phyloP scores from a whole-genome alignment of 805 yeast genomes.

The Vanderwaltozyma polyspora region DNA sequence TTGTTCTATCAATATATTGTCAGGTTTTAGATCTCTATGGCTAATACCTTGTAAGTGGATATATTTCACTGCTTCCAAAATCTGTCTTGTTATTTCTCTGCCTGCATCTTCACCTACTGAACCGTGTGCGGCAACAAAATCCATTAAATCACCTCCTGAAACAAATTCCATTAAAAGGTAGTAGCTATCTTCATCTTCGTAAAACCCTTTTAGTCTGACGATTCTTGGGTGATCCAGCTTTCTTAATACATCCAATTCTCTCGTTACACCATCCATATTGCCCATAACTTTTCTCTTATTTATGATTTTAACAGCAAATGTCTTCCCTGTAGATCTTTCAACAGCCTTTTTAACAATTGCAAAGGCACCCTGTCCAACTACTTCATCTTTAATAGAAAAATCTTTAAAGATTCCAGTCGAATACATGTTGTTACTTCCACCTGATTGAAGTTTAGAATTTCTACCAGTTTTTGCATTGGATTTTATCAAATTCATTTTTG shows the following conservation, averaged over 20 bases:
- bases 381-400: slow-evolving; percentile 70
- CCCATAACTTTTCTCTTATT: slow-evolving; percentile 71
- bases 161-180: slow-evolving; percentile 93
- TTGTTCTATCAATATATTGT: slow-evolving; percentile 79
- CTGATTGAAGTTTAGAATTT: slow-evolving; percentile 5
- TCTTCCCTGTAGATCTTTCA: slow-evolving; percentile 72
- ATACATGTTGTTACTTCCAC: background rate
- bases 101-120: slow-evolving; percentile 86
- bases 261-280: slow-evolving; percentile 67
- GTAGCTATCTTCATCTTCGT: slow-evolving; percentile 70
- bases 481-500: slow-evolving; percentile 6
- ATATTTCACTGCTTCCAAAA: slow-evolving; percentile 71
- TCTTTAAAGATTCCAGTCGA: slow-evolving; percentile 47
- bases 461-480: background rate
- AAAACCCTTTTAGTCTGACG: slow-evolving; percentile 71
- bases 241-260: slow-evolving; percentile 75
- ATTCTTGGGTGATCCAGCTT: slow-evolving; percentile 76
- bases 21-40: slow-evolving; percentile 96
- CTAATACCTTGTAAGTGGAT: slow-evolving; percentile 85
- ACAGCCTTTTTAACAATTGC: slow-evolving; percentile 90
- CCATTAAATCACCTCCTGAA: slow-evolving; percentile 96
- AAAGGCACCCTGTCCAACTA: slow-evolving; percentile 96
- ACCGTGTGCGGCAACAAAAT: slow-evolving; percentile 87
- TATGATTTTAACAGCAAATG: slow-evolving; percentile 86
- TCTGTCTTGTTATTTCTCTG: slow-evolving; percentile 75